Percentiles rank a stretch among this genome's conserved stretches.
Evolutionary conservation across 164 flowering plant genomes (phyloP).

Genomic region (Annona squamosa): DNA sequence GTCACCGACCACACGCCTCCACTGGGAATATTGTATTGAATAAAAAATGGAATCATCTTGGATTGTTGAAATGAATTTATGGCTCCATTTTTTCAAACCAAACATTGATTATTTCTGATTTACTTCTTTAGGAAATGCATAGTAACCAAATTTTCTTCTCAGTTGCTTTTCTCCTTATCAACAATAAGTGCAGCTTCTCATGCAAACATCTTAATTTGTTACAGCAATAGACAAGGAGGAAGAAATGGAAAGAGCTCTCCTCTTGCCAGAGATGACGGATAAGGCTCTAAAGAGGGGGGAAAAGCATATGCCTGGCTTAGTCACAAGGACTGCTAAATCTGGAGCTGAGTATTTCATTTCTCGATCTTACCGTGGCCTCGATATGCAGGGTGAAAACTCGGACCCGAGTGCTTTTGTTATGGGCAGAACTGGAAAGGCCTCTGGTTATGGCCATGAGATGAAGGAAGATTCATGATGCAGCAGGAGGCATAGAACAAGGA

Average conservation of each 20-base stretch:
- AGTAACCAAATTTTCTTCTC: not conserved
- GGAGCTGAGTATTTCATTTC: constrained; percentile 66
- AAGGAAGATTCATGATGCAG: constrained; percentile 2
- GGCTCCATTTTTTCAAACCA: too few species aligned
- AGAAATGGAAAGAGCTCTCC: constrained; percentile 33
- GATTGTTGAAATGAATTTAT: too few species aligned
- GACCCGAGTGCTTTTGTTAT: constrained; percentile 37
- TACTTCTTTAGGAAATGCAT: not conserved
- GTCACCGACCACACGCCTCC: too few species aligned
- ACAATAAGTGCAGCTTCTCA: not conserved
- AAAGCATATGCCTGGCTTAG: constrained; percentile 20
- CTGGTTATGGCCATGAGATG: constrained; percentile 69
- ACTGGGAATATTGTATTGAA: too few species aligned
- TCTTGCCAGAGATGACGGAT: constrained; percentile 48
- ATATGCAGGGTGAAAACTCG: constrained; percentile 31
- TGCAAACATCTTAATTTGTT: not conserved
- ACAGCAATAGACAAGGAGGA: constrained; percentile 13
- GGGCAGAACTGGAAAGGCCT: constrained; percentile 83
- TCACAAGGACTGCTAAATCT: constrained; percentile 49
- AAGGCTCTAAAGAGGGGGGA: constrained; percentile 59
- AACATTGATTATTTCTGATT: not conserved
- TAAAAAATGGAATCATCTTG: too few species aligned
- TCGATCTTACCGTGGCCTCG: constrained; percentile 82
- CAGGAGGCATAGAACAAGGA: too few species aligned
- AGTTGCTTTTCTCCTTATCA: not conserved